Percentiles rank a stretch among this genome's conserved stretches.
Evolutionary conservation across 192 early-diverging fungal species (phyloP).

Genomic region (Coemansia sp.): DNA sequence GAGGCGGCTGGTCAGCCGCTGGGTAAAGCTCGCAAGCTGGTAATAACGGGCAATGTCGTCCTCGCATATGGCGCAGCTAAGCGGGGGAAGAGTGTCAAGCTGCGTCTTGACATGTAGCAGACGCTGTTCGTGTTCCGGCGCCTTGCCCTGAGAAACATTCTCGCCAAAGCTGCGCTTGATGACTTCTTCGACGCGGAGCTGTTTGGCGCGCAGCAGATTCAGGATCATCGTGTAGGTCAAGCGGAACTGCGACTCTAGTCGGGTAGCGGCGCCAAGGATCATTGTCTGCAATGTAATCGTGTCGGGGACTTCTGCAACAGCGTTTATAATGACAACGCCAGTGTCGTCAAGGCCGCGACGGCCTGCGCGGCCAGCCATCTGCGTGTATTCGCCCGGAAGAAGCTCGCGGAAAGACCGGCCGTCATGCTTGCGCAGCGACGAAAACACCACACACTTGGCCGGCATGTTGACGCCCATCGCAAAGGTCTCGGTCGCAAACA

Average conservation of each 20-base stretch:
- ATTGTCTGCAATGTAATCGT: conserved; percentile 66
- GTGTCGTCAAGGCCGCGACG: conserved; percentile 90
- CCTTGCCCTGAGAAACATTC: conserved; percentile 76
- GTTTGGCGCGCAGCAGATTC: conserved; percentile 91
- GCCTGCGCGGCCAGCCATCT: conserved; percentile 98
- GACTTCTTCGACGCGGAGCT: conserved; percentile 96
- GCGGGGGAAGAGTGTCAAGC: conserved; percentile 58
- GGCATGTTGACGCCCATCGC: conserved; percentile 99
- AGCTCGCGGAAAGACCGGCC: conserved; percentile 84
- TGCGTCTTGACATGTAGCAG: conserved; percentile 66
- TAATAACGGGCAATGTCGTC: conserved; percentile 74
- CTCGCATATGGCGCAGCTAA: conserved; percentile 81
- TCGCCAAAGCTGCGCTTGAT: conserved; percentile 98
- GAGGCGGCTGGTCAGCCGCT: conserved; percentile 33
- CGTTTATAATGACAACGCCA: conserved; percentile 85
- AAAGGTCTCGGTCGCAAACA: conserved; percentile 99
- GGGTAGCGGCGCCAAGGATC: conserved; percentile 84
- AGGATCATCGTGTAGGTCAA: conserved; percentile 99
- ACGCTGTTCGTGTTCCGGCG: conserved; percentile 78
- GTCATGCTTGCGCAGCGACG: conserved; percentile 88
- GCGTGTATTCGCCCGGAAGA: conserved; percentile 95
- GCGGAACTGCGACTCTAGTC: conserved; percentile 92
- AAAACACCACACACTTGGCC: conserved; percentile 91
- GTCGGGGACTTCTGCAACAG: conserved; percentile 62
- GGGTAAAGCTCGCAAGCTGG: conserved; percentile 44